Evolutionary conservation across 352 stramenopile species (phyloP).

Genomic region (Elongisporangium undulatum): DNA sequence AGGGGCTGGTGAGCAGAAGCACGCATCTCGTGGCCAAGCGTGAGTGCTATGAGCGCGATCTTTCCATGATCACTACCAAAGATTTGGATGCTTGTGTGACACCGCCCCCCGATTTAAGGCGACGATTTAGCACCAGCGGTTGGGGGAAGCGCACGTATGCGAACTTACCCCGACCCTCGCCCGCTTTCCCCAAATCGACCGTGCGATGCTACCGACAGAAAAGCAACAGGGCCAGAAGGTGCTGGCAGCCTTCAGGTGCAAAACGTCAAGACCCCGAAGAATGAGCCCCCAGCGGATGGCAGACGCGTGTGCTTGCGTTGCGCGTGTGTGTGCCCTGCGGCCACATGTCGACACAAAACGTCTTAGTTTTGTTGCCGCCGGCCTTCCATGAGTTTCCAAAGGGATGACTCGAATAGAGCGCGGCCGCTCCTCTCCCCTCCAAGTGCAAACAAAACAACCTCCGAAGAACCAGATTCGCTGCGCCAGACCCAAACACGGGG

Average conservation of each 20-base stretch:
- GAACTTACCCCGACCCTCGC: not conserved
- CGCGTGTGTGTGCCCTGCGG: not conserved
- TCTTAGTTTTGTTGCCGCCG: not conserved
- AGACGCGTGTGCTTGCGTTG: not conserved
- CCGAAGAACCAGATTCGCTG: not conserved
- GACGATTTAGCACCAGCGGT: not conserved
- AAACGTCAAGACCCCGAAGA: not conserved
- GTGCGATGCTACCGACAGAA: not conserved
- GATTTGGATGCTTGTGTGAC: not conserved
- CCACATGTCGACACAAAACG: not conserved
- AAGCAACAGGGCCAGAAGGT: not conserved
- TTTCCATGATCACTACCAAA: not conserved
- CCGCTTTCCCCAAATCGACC: not conserved
- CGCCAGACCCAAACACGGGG: conserved; percentile 3
- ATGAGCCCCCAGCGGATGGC: not conserved
- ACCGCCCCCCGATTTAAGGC: not conserved
- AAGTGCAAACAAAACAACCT: conserved; percentile 2
- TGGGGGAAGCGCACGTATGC: not conserved
- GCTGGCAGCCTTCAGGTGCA: not conserved
- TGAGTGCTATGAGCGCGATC: not conserved
- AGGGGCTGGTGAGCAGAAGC: not conserved
- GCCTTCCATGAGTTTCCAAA: not conserved
- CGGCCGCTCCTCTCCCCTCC: not conserved
- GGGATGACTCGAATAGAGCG: not conserved
- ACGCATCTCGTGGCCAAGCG: not conserved